Evolutionary conservation across 2,329 filamentous ascomycete genomes (phyloP), one percentile per base, ranked within the genome.

Genomic region (Claviceps spartinae): DNA sequence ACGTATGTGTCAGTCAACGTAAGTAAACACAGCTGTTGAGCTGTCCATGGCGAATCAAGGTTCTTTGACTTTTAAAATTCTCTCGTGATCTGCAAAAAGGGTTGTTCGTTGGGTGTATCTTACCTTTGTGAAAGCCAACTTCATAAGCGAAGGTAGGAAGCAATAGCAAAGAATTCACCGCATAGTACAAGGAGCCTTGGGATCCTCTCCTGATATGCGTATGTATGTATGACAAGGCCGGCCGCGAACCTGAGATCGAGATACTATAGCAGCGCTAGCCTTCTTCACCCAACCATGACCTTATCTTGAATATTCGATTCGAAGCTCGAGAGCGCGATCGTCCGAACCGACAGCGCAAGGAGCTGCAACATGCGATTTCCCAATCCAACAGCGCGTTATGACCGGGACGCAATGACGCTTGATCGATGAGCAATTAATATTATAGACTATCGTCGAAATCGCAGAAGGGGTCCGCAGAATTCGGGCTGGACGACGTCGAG

Each of bases 221-320:
- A 36, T 41, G 45, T 46, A 51, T 51, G 49, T 49, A 51, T 46
- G 34, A 50, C 41, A 51, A 46, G 46, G 46, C 44, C 40, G n/a
- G n/a, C 22, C 24, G 43, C 24, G 43, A 43, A 36, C 43, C 37
- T 47, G 37, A 11, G 16, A 36, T 18, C 2, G 42, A n/a, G 14
- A 26, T 24, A 18, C 5, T 9, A 16, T 44, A 36, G 26, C 22
- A 7, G 26, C 22, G n/a, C 7, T 18, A 36, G 24, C 18, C 36
- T 22, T 40, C 7, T 14, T 41, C 38, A 14, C 37, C 9, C 47
- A 18, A 20, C 24, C 13, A 36, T 43, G 9, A 34, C 18, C 40
- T 18, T 20, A 5, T 9, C 2, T 37, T 16, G 46, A 8, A 7
- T 5, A 38, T 37, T 30, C 20, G 2, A 37, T n/a, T 9, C 5